Evolutionary conservation across 805 yeast genomes (phyloP), one percentile per base, ranked within the genome.

Genomic region (Saturnispora gosingensis): DNA sequence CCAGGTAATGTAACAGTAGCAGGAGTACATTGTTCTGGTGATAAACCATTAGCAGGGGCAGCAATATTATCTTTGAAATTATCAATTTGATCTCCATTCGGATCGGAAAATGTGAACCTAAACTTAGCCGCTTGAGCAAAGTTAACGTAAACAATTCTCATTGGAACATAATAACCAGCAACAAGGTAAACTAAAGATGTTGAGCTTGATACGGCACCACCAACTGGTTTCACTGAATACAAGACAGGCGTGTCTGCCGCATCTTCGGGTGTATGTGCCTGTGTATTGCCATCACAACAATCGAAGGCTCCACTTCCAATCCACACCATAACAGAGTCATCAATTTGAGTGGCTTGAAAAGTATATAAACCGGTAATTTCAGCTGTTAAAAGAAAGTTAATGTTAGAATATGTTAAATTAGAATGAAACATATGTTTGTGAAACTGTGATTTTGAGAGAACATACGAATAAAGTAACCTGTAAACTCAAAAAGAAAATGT

Each of bases 251-350:
- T 25, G 10, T 49, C 48, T 9, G 49, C 50, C 15, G 28, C 25
- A 22, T 49, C 49, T 15, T 11, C 10, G 2, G 16, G 20, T 1
- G 20, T 35, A 4, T 35, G 25, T 10, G 44, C 43, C 7, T 18
- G 15, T 6, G 24, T 18, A 3, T 30, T 16, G 8, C 59, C 52
- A 27, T 56, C 49, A 58, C 72, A 65, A 57, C 77, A 73, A 28
- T 61, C 62, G 24, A 70, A 62, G 16, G 66, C 66, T 48, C 57
- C 61, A 5, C 63, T 63, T 45, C 69, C 69, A 46, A 65, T 53
- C 45, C 58, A 60, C 40, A 70, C 67, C 56, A 62, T 62, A 22
- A 58, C 66, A 22, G 59, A 54, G 53, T 69, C 72, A 59, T 68
- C 72, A 24, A 61, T 59, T 11, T 45, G 35, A 10, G 39, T 30